Base-by-base conservation (phyloP, 345 rosid species). In the Corchorus olitorius region DNA sequence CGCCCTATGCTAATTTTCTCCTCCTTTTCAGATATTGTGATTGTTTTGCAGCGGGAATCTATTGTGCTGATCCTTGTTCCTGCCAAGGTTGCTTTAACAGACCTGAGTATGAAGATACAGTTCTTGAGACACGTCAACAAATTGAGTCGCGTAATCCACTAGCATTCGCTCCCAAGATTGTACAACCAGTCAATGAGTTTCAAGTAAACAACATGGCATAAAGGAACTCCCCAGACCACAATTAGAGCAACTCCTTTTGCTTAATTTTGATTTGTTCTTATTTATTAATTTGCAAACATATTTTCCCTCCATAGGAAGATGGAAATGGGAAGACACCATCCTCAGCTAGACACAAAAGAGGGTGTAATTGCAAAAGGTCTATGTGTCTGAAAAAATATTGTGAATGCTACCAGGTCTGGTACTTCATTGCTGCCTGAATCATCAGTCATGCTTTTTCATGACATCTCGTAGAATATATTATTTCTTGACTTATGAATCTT, bases 291-390 rank as follows among this genome's bases (percentile, higher is more conserved):
- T n/a, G 13, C 78, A 71, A 66, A 66, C 46, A n/a, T 67, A 12
- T 78, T 73, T 64, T 3, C 27, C 27, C 39, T 72, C 73, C 63
- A 62, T 76, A 91, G 89, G 89, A 86, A 70, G 88, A 79, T 53
- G 87, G 77, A 52, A 78, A 75, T 74, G 17, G 3, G 65, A 70
- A 10, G 53, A 83, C 82, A 9, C 87, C 86, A 33, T 76, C 89
- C 55, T 85, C 87, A 41, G 81, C 87, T 33, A 88, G 89, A 81
- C 93, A 91, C 76, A 88, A 89, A 70, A 82, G 83, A 78, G 90
- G 91, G 59, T 91, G 91, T 86, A 88, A 88, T 68, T 91, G 95
- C 87, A 91, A 88, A 77, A 91, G 61, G 86, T 91, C 91, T 1
- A 86, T 80, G 90, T 89, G 93, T 69, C 83, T 80, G 61, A 88